These are phyloP conservation scores for Boletus fagicola DNA, from an alignment of 768 basidiomycete genomes.

Conservation along the genomic window DNA sequence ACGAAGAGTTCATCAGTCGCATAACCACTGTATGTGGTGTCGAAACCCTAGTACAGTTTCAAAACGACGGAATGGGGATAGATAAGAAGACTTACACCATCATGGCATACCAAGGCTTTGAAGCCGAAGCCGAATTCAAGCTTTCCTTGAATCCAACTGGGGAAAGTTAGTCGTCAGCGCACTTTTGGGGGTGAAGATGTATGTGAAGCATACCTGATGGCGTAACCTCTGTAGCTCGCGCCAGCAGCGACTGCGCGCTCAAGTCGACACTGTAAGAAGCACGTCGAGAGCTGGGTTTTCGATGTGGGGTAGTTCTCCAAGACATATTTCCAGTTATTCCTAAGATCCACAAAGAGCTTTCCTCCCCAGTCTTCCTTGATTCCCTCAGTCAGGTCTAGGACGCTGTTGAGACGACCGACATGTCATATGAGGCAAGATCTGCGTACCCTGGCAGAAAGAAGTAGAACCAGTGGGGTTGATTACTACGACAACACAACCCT, in stretches of 20 bases:
- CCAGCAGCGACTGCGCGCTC: constrained; percentile 76
- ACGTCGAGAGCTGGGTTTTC: background rate
- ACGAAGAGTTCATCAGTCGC: constrained; percentile 92
- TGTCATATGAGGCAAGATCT: background rate
- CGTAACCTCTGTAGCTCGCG: constrained; percentile 84
- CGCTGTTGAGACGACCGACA: background rate
- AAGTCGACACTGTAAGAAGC: background rate
- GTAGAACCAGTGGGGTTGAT: constrained; percentile 96
- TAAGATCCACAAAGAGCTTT: constrained; percentile 77
- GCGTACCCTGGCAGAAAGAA: constrained; percentile 79
- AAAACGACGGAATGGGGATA: background rate
- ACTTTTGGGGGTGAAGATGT: background rate
- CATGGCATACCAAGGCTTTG: constrained; percentile 90
- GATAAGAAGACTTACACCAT: constrained; percentile 59
- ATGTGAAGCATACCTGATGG: constrained; percentile 65
- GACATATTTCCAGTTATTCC: constrained; percentile 69
- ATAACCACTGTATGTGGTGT: constrained; percentile 76
- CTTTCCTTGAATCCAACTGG: constrained; percentile 93
- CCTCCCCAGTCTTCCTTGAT: constrained; percentile 84
- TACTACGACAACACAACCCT: constrained; percentile 84
- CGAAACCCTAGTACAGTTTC: constrained; percentile 55
- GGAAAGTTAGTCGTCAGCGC: constrained; percentile 5
- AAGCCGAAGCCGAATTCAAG: constrained; percentile 85
- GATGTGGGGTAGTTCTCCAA: constrained; percentile 55
- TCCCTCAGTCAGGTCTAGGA: constrained; percentile 69